Evolutionary conservation across 306 rosid species (phyloP).

Genomic region (Prinsepia uniflora): DNA sequence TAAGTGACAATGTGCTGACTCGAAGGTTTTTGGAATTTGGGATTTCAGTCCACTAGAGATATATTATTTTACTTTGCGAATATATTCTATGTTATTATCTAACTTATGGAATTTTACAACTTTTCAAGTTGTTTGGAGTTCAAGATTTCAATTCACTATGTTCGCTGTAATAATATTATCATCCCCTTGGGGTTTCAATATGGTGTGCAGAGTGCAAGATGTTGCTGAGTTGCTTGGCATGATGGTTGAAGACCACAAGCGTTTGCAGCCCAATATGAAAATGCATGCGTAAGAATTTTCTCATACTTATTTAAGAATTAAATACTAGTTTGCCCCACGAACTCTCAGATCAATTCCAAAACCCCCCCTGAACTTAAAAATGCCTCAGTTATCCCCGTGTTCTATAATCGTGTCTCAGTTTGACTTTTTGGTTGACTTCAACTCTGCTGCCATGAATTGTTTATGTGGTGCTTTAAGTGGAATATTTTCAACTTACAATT

Average conservation of each 20-base stretch:
- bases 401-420: too few relatives aligned
- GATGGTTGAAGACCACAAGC: constrained; percentile 92
- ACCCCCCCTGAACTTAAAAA: too few relatives aligned
- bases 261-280: constrained; percentile 83
- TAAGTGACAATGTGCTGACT: neutral
- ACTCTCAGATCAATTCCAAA: too few relatives aligned
- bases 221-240: constrained; percentile 97
- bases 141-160: neutral
- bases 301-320: neutral
- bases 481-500: too few relatives aligned
- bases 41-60: neutral
- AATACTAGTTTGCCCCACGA: too few relatives aligned
- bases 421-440: too few relatives aligned
- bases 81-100: neutral
- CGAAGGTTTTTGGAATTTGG: neutral
- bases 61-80: neutral
- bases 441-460: too few relatives aligned
- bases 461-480: too few relatives aligned
- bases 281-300: constrained; percentile 72
- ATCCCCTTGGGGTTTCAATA: constrained; percentile 21
- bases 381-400: too few relatives aligned
- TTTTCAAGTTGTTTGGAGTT: constrained; percentile 1
- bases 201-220: constrained; percentile 74
- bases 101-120: neutral
- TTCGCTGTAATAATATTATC: neutral